Percentiles rank a stretch among this genome's conserved stretches.
Conservation (phyloP, 371 early-diverging fungal species). For the Sanchytrium tribonematis region DNA sequence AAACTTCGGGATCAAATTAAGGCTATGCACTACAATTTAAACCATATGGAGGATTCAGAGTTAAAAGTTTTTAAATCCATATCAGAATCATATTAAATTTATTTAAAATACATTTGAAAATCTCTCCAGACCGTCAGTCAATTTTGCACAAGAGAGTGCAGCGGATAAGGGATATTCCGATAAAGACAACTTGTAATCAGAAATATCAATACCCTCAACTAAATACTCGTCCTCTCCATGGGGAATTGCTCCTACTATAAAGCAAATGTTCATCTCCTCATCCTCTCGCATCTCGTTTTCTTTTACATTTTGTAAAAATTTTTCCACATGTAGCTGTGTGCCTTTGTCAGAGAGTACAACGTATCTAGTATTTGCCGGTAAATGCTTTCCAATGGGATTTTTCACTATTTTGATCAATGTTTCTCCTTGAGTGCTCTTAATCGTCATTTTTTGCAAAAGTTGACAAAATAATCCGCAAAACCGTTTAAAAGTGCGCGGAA, state of each 20-base stretch:
- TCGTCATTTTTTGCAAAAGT: conserved; percentile 80
- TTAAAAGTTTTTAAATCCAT: background rate
- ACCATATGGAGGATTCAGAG: background rate
- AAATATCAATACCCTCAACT: conserved; percentile 51
- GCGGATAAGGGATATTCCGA: conserved; percentile 83
- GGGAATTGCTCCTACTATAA: conserved; percentile 88
- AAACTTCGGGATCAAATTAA: background rate
- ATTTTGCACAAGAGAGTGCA: conserved; percentile 71
- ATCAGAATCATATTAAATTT: background rate
- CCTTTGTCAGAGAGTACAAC: conserved; percentile 9
- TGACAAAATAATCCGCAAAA: conserved; percentile 90
- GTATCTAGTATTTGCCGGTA: conserved; percentile 36
- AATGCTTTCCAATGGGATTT: conserved; percentile 72
- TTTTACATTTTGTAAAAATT: conserved; percentile 26
- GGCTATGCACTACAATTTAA: background rate
- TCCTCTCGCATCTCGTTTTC: conserved; percentile 14
- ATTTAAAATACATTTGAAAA: conserved; percentile 47
- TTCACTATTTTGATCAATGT: conserved; percentile 82
- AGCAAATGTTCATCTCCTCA: conserved; percentile 48
- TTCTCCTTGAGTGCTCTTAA: conserved; percentile 42
- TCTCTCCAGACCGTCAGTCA: conserved; percentile 55
- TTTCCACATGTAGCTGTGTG: conserved; percentile 23
- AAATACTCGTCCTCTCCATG: conserved; percentile 59
- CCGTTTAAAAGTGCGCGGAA: conserved; percentile 90
- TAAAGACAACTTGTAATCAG: conserved; percentile 79